Conservation (phyloP, 148 eudicot species). For the Silene latifolia region DNA sequence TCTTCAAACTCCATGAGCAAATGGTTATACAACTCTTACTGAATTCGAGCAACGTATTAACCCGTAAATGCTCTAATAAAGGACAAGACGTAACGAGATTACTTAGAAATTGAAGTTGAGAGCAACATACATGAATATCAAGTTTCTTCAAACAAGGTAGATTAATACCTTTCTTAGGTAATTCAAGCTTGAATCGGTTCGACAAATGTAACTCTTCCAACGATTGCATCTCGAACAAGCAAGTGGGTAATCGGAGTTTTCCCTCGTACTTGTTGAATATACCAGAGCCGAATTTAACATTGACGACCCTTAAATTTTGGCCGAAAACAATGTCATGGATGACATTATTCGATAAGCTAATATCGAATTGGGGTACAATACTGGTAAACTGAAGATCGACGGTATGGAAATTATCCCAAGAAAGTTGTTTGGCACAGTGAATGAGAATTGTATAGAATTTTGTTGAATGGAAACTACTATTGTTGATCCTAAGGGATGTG, state of each 20-base stretch:
- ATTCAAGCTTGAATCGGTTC: neutral
- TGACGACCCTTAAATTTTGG: neutral
- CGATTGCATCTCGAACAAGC: neutral
- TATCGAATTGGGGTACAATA: accelerated
- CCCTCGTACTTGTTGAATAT: too few relatives aligned
- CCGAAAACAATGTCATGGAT: neutral
- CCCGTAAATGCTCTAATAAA: neutral
- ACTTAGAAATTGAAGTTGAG: neutral
- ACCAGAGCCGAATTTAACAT: neutral
- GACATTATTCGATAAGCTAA: neutral
- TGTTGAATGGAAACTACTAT: too few relatives aligned
- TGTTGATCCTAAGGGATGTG: neutral
- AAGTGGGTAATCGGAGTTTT: neutral
- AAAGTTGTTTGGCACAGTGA: neutral
- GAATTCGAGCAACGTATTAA: neutral
- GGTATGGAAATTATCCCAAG: neutral
- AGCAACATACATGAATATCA: neutral
- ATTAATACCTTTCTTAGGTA: neutral
- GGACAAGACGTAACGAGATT: neutral
- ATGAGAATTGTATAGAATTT: neutral
- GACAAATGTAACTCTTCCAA: neutral
- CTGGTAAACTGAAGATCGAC: neutral
- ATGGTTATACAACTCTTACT: neutral
- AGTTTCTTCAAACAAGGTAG: conserved; percentile 5
- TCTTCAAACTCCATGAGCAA: neutral